phyloP scores from a whole-genome alignment of 2,329 filamentous ascomycete species.

The Arachnomyces sp. region DNA sequence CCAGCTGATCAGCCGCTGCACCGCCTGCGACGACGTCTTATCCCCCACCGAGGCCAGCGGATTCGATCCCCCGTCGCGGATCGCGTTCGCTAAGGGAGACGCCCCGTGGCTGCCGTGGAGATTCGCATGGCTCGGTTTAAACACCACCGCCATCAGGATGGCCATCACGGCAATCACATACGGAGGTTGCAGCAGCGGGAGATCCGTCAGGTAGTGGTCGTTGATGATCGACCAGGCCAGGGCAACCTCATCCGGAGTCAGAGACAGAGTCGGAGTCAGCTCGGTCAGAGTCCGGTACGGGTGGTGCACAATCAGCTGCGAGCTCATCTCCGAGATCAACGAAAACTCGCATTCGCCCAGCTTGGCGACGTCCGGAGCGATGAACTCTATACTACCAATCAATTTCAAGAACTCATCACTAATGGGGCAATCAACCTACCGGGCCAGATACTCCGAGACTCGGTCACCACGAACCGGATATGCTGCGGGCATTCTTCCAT shows the following conservation, averaged over 20 bases:
- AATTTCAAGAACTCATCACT: constrained; percentile 8
- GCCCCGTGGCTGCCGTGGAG: constrained; percentile 26
- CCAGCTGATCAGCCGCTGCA: constrained; percentile 68
- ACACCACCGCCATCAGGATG: constrained; percentile 74
- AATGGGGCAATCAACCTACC: constrained; percentile 43
- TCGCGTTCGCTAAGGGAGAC: constrained; percentile 24
- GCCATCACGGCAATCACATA: constrained; percentile 82
- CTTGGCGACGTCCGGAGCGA: constrained; percentile 69
- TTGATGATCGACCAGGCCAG: constrained; percentile 80
- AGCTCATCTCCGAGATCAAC: constrained; percentile 83
- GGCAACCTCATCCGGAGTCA: constrained; percentile 70
- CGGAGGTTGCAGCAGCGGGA: constrained; percentile 79
- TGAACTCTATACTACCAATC: constrained; percentile 47
- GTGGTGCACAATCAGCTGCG: constrained; percentile 82
- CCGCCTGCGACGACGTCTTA: constrained; percentile 27
- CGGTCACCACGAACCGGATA: constrained; percentile 80
- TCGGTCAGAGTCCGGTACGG: constrained; percentile 75
- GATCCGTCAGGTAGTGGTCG: constrained; percentile 85
- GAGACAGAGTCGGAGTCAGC: constrained; percentile 59
- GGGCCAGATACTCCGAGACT: constrained; percentile 79
- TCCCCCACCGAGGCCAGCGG: constrained; percentile 29
- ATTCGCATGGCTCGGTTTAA: constrained; percentile 56
- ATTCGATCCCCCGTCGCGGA: constrained; percentile 29
- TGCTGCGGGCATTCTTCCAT: constrained; percentile 97
- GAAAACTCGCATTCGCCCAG: constrained; percentile 92